Conservation (phyloP, 2,329 filamentous ascomycete genomes). For the Colletotrichum sp. region DNA sequence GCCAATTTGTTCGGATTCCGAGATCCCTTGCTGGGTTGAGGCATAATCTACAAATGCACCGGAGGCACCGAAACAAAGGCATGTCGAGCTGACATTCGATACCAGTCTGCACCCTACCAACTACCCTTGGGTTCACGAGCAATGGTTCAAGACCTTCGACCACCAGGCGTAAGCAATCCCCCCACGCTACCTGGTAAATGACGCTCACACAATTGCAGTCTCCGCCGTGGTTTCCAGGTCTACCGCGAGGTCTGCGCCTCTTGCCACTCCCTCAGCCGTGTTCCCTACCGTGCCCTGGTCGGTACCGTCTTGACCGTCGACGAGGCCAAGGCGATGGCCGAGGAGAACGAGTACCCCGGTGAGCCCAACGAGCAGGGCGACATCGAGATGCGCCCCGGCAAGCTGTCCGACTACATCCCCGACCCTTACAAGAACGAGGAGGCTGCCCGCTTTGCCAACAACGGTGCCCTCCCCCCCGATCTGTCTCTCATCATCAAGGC, state of each 20-base stretch:
- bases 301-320: constrained; percentile 93
- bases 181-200: background rate
- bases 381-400: constrained; percentile 97
- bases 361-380: constrained; percentile 98
- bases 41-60: constrained; percentile 19
- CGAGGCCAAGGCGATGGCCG: constrained; percentile 95
- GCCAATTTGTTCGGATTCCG: background rate
- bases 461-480: constrained; percentile 96
- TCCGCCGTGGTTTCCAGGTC: constrained; percentile 98
- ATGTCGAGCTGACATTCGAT: background rate
- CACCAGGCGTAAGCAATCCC: constrained; percentile 80
- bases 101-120: constrained; percentile 84
- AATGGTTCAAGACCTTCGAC: constrained; percentile 95
- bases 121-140: constrained; percentile 95
- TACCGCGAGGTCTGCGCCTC: constrained; percentile 98
- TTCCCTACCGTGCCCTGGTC: constrained; percentile 92
- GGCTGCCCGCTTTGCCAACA: constrained; percentile 96
- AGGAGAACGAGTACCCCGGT: constrained; percentile 98
- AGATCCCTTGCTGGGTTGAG: constrained; percentile 15
- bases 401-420: constrained; percentile 97
- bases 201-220: constrained; percentile 56
- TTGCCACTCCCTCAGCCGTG: constrained; percentile 94
- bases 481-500: constrained; percentile 97
- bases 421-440: constrained; percentile 98
- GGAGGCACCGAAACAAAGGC: constrained; percentile 1